Conservation (phyloP, 495 filamentous ascomycete species). For the Aspergillus homomorphus region DNA sequence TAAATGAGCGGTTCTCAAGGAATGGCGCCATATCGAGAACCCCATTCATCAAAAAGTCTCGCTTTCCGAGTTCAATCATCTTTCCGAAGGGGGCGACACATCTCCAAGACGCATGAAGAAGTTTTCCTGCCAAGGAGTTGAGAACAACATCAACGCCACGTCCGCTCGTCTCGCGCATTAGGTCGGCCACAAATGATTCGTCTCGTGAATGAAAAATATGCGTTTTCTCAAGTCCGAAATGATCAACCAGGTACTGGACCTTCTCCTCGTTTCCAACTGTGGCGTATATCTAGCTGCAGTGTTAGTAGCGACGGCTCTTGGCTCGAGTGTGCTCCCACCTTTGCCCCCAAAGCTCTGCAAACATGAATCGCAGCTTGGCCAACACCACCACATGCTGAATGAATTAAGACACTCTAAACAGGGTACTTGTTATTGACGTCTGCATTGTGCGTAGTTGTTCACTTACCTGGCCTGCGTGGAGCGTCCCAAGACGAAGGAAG, state of each 20-base stretch:
- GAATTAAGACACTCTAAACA: constrained; percentile 21
- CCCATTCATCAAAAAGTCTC: constrained; percentile 15
- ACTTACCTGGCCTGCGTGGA: constrained; percentile 14
- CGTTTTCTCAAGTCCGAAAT: constrained; percentile 30
- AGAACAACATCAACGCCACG: constrained; percentile 49
- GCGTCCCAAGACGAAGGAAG: constrained; percentile 27
- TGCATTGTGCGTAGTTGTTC: no score
- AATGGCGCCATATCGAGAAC: constrained; percentile 36
- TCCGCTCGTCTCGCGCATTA: constrained; percentile 43
- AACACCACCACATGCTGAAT: constrained; percentile 25
- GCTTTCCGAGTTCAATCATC: constrained; percentile 48
- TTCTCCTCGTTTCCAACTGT: constrained; percentile 47
- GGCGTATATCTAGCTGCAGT: constrained; percentile 20
- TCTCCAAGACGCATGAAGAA: constrained; percentile 47
- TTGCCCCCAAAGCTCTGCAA: constrained; percentile 13
- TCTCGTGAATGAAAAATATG: constrained; percentile 51
- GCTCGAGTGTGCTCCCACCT: background rate
- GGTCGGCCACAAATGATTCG: constrained; percentile 37
- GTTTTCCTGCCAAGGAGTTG: constrained; percentile 46
- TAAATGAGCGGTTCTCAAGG: constrained; percentile 25
- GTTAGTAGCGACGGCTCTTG: background rate
- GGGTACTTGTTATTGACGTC: no score
- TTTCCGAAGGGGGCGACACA: constrained; percentile 51
- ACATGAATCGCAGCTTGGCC: constrained; percentile 22
- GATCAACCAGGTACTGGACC: constrained; percentile 21